phyloP scores from a whole-genome alignment of 306 rosid species.

The Prosopis cineraria region DNA sequence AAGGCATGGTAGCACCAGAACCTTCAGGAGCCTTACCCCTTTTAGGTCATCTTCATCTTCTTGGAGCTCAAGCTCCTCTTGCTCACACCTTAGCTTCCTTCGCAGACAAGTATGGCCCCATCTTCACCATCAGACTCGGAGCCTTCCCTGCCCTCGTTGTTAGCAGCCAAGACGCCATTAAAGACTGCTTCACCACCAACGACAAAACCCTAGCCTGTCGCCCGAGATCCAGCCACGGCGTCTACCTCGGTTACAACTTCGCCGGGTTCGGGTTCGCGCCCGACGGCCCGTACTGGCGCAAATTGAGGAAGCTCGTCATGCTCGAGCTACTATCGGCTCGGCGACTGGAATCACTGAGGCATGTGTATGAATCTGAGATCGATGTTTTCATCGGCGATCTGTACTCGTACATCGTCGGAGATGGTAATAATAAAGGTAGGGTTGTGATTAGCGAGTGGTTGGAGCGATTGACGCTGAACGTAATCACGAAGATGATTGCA shows the following conservation, averaged over 20 bases:
- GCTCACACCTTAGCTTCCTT: slow-evolving; percentile 45
- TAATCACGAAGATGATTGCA: slow-evolving; percentile 45
- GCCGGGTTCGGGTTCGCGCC: slow-evolving; percentile 58
- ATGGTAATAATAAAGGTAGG: neutral
- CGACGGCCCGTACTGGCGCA: slow-evolving; percentile 47
- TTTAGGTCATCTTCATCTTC: slow-evolving; percentile 59
- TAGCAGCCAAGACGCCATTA: no score
- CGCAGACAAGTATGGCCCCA: no score
- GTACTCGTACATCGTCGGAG: neutral
- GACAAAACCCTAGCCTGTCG: slow-evolving; percentile 49
- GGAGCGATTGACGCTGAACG: slow-evolving; percentile 44
- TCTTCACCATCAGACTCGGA: no score
- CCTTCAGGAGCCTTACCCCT: slow-evolving; percentile 47
- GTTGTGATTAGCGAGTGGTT: slow-evolving; percentile 52
- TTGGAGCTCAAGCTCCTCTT: slow-evolving; percentile 33
- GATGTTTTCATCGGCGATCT: slow-evolving; percentile 38
- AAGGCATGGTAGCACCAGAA: slow-evolving; percentile 45
- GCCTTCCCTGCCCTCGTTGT: no score
- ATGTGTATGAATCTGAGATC: slow-evolving; percentile 39
- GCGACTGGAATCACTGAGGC: slow-evolving; percentile 42
- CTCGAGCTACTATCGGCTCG: slow-evolving; percentile 49
- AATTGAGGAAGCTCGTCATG: slow-evolving; percentile 46
- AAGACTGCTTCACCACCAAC: no score
- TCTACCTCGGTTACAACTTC: slow-evolving; percentile 48
- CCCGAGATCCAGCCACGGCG: slow-evolving; percentile 47